Evolutionary conservation across 371 early-diverging fungal species (phyloP).

Genomic region (Fennellomyces sp.): DNA sequence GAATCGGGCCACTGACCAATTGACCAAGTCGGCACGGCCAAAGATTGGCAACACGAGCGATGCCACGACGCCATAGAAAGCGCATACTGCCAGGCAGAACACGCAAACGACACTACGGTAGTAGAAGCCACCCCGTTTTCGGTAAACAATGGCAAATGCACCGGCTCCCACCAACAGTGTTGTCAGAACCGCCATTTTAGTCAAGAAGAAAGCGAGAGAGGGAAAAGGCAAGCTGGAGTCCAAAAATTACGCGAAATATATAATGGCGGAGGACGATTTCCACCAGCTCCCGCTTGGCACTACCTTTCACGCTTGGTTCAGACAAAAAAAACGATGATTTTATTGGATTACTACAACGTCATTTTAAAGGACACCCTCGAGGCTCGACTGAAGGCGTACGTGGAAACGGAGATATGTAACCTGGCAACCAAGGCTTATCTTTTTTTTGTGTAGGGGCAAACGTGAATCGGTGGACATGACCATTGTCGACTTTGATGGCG

Average conservation of each 20-base stretch:
- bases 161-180: constrained; percentile 3
- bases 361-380: constrained; percentile 66
- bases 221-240: background rate
- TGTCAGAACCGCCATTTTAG: background rate
- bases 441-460: constrained; percentile 61
- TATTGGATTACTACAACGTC: constrained; percentile 72
- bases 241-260: background rate
- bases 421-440: background rate
- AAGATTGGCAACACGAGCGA: constrained; percentile 47
- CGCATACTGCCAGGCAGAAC: constrained; percentile 26
- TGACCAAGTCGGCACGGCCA: constrained; percentile 54
- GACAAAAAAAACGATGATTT: constrained; percentile 55
- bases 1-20: constrained; percentile 63
- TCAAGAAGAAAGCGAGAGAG: background rate
- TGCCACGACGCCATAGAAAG: constrained; percentile 49
- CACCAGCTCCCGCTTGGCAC: constrained; percentile 3
- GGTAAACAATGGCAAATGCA: constrained; percentile 20
- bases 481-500: constrained; percentile 96
- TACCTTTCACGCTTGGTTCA: background rate
- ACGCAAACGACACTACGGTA: constrained; percentile 30
- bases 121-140: constrained; percentile 37
- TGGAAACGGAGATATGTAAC: background rate
- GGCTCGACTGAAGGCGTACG: constrained; percentile 61
- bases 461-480: constrained; percentile 83
- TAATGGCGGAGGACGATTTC: background rate